Evolutionary conservation across 148 eudicot species (phyloP).

Genomic region (Oxyria digyna): DNA sequence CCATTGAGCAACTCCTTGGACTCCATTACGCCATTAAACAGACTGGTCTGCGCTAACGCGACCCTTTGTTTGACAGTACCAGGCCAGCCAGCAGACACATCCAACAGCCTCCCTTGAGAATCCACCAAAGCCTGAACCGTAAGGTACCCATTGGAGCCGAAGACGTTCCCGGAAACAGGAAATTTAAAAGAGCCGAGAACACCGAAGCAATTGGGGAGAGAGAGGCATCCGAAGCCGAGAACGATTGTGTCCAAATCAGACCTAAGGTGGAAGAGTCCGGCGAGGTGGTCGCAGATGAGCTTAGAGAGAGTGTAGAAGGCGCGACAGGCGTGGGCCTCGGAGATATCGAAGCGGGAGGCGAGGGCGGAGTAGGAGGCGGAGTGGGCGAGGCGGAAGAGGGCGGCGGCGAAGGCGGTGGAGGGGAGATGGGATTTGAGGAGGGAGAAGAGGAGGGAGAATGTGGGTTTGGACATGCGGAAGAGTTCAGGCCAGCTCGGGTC

Average conservation of each 20-base stretch:
- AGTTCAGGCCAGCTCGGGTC: slow-evolving; percentile 41
- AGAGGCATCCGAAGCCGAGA: slow-evolving; percentile 62
- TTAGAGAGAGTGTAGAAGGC: slow-evolving; percentile 57
- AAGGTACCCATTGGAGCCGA: slow-evolving; percentile 56
- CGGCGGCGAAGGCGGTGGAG: slow-evolving; percentile 32
- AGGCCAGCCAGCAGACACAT: slow-evolving; percentile 95
- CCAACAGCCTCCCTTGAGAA: slow-evolving; percentile 71
- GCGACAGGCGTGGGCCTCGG: slow-evolving; percentile 42
- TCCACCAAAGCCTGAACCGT: slow-evolving; percentile 88
- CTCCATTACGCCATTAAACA: slow-evolving; percentile 38
- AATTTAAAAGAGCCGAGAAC: slow-evolving; percentile 59
- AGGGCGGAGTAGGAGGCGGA: slow-evolving; percentile 37
- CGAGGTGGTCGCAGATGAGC: slow-evolving; percentile 39
- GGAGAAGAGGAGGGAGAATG: slow-evolving; percentile 41
- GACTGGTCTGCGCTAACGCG: slow-evolving; percentile 36
- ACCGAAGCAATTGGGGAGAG: slow-evolving; percentile 69
- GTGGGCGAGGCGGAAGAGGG: slow-evolving; percentile 37
- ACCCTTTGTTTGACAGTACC: slow-evolving; percentile 35
- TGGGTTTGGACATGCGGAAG: slow-evolving; percentile 61
- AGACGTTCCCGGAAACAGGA: slow-evolving; percentile 26
- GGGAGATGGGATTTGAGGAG: slow-evolving; percentile 24
- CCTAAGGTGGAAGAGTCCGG: slow-evolving; percentile 36
- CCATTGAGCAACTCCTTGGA: slow-evolving; percentile 60
- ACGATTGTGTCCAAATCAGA: slow-evolving; percentile 36
- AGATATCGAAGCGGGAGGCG: slow-evolving; percentile 20